These are phyloP conservation scores for Acanthamoeba sp. DNA, from an alignment of 208 protist genomes.

Conservation along the genomic window DNA sequence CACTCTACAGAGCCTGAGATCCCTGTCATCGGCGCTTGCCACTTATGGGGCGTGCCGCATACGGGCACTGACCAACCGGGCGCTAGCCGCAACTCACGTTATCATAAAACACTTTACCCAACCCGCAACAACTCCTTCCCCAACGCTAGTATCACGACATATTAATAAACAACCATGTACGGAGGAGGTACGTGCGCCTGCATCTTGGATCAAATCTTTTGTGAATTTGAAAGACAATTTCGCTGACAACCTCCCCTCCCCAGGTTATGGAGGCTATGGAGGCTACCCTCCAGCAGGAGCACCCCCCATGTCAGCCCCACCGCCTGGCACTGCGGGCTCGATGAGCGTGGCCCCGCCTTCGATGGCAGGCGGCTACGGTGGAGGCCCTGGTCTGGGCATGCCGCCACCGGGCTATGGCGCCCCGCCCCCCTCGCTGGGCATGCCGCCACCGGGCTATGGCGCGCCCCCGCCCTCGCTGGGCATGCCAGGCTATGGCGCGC, in stretches of 20 bases:
- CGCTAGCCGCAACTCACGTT: background rate
- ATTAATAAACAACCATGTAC: background rate
- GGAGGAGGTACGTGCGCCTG: background rate
- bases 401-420: background rate
- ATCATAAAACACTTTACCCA: background rate
- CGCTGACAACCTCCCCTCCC: background rate
- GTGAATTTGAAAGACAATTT: no score
- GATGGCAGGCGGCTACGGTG: background rate
- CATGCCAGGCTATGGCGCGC: background rate
- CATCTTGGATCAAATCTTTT: background rate
- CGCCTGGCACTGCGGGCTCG: background rate
- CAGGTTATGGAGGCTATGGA: background rate
- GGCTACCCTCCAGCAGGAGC: background rate
- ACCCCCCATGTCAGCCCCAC: background rate
- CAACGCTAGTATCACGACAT: no score
- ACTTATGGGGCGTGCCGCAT: no score
- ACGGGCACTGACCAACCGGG: no score
- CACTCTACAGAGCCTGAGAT: no score
- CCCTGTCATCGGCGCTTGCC: no score
- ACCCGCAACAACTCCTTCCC: background rate
- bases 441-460: background rate
- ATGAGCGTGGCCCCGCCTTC: background rate
- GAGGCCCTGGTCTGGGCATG: background rate
- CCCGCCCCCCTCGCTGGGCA: background rate
- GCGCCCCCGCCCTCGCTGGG: background rate